Conservation (phyloP, 1,284 basidiomycete genomes). For the Sphaerobolus stellatus region DNA sequence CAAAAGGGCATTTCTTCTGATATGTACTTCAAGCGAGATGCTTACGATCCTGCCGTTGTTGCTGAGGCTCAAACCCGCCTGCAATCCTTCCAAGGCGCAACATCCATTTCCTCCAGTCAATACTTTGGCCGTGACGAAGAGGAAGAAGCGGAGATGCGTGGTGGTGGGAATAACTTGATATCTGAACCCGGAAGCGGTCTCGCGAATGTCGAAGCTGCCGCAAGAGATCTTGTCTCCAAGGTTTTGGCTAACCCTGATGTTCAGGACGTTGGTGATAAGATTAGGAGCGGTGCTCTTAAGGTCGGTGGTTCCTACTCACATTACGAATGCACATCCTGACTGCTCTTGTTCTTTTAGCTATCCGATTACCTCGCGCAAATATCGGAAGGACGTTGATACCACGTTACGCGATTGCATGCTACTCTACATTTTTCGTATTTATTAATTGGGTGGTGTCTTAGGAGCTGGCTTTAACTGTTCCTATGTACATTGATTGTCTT, state of each 20-base stretch:
- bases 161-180: slow-evolving; percentile 47
- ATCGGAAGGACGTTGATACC: slow-evolving; percentile 45
- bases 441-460: not conserved
- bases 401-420: not conserved
- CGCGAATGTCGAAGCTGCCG: slow-evolving; percentile 65
- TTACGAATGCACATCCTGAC: slow-evolving; percentile 4
- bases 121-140: slow-evolving; percentile 95
- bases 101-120: slow-evolving; percentile 91
- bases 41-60: slow-evolving; percentile 76
- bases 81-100: slow-evolving; percentile 87
- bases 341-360: slow-evolving; percentile 42
- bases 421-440: not conserved
- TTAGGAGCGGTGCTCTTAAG: slow-evolving; percentile 84
- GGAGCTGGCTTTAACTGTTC: too few relatives aligned
- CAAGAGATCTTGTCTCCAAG: slow-evolving; percentile 75
- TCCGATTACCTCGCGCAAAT: slow-evolving; percentile 79
- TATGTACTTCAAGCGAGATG: slow-evolving; percentile 92
- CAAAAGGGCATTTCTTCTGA: slow-evolving; percentile 98
- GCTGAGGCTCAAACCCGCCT: slow-evolving; percentile 83
- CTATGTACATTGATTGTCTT: too few relatives aligned
- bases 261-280: slow-evolving; percentile 82
- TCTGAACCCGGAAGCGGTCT: slow-evolving; percentile 63
- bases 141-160: slow-evolving; percentile 50
- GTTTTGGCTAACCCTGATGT: slow-evolving; percentile 90
- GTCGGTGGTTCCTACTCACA: slow-evolving; percentile 44